Conservation (phyloP, 2,329 filamentous ascomycete species). For the Hypoxylon sp. region DNA sequence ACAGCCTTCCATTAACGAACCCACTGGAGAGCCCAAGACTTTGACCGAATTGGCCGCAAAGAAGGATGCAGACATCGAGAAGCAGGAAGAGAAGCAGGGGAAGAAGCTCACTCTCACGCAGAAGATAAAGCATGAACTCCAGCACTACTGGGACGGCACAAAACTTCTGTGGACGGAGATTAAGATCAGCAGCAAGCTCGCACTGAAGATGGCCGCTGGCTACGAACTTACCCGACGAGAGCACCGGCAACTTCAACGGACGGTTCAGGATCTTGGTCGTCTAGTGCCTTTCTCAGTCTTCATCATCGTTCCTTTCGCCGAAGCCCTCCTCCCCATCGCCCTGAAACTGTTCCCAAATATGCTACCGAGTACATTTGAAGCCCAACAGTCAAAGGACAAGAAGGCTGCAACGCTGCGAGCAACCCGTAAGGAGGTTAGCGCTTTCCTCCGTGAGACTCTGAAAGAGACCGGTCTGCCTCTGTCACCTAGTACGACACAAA, state of each 20-base stretch:
- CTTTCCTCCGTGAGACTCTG: slow-evolving; percentile 88
- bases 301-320: slow-evolving; percentile 95
- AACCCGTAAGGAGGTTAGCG: slow-evolving; percentile 93
- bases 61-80: slow-evolving; percentile 73
- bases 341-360: slow-evolving; percentile 97
- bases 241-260: slow-evolving; percentile 91
- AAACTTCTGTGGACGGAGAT: slow-evolving; percentile 94
- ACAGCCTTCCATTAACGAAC: slow-evolving; percentile 52
- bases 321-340: slow-evolving; percentile 90
- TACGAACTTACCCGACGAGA: slow-evolving; percentile 97
- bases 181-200: slow-evolving; percentile 90
- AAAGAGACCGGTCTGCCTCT: slow-evolving; percentile 94
- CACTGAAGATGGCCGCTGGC: slow-evolving; percentile 96
- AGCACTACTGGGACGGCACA: slow-evolving; percentile 98
- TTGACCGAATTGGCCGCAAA: slow-evolving; percentile 74
- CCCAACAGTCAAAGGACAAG: slow-evolving; percentile 87
- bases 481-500: slow-evolving; percentile 85
- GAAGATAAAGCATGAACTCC: slow-evolving; percentile 93
- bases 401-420: slow-evolving; percentile 86
- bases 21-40: slow-evolving; percentile 59
- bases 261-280: slow-evolving; percentile 92
- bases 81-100: slow-evolving; percentile 78
- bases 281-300: slow-evolving; percentile 97
- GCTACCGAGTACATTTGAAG: slow-evolving; percentile 97
- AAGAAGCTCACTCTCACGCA: slow-evolving; percentile 92